Evolutionary conservation across 2,329 filamentous ascomycete species (phyloP), one percentile per base, ranked within the genome.

Genomic region (Chaetothyriales sp.): DNA sequence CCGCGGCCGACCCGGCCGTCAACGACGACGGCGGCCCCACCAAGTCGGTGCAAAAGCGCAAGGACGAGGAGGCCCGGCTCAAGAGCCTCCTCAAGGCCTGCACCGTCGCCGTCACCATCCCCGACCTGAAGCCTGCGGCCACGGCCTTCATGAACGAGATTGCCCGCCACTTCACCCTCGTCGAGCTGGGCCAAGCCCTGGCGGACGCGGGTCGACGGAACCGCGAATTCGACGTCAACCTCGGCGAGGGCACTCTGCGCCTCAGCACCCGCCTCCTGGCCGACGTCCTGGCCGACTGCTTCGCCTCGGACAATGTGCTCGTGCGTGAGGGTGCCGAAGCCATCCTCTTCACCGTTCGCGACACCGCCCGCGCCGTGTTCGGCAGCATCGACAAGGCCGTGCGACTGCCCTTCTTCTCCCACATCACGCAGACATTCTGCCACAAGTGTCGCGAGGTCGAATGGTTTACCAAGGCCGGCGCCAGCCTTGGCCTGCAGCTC

Each of bases 391-490:
- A 76, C 19, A 78, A 85, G 50, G 82, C 89, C 29, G 80, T 86
- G 33, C 82, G 81, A 51, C 75, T 98, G 7, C 81, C 84, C 0
- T 87, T 98, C 68, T 98, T 98, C 69, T 77, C 77, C 53, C 83
- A 90, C 62, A 74, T 98, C 5, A 83, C 85, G 43, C 85, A 81
- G 54, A 83, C 82, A 0, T 95, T 97, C 65, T 92, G 87, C 61
- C 92, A 98, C 65, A 89, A 87, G 58, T 98, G 92, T 66, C 89
- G 95, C 62, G 89, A 92, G 62, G 90, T 98, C 66, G 92, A 98
- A 62, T 99, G 94, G 92, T 98, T 95, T 64, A 89, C 89, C 49
- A 98, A 99, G 69, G 86, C 89, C 40, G 92, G 90, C 47, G 92
- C 92, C 43, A 89, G 86, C 50, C 72, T 90, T 18, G 94, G 94